Evolutionary conservation across 768 basidiomycete species (phyloP), one percentile per base, ranked within the genome.

Genomic region (Mycena latifolia): DNA sequence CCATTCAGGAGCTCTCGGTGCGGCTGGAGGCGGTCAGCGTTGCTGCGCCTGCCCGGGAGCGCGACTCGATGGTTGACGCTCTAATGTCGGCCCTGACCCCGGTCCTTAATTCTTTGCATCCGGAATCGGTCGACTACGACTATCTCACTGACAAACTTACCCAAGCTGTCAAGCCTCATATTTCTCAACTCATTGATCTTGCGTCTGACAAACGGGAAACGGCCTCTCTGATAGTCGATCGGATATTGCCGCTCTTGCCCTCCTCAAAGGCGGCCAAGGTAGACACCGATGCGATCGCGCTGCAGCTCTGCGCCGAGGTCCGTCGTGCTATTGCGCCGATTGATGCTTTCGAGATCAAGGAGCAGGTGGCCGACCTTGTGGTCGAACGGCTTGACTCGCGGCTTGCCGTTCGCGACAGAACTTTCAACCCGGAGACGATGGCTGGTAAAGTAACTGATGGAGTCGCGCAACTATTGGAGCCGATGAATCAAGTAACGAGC

Each of bases 201-300:
- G 90, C 94, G 28, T 93, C 92, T 0, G 94, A 95, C 75, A 95
- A 95, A 75, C 86, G 92, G 37, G 94, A 95, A 77, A 95, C 94
- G 5, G 94, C 94, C 5, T 84, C 86, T 9, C 85, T 95, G 45
- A 95, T 95, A 63, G 87, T 94, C 29, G 86, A 94, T 55, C 81
- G 86, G 24, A 85, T 95, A 41, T 62, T 89, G 7, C 94, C 94
- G 12, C 74, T 92, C 59, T 72, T 95, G 20, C 89, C 89, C 12
- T 74, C 81, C 28, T 54, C 79, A 52, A 67, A 78, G 64, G 66
- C 81, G 8, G 72, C 82, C 28, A 67, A 76, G 35, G 58, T 86
- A 28, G 89, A 94, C 71, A 82, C 84, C 1, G 84, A 88, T 52
- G 80, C 82, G 3, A 77, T 94, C 53, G 83, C 87, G 10, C 74